phyloP scores from a whole-genome alignment of 1,284 basidiomycete species.

The Gymnopus androsaceus region DNA sequence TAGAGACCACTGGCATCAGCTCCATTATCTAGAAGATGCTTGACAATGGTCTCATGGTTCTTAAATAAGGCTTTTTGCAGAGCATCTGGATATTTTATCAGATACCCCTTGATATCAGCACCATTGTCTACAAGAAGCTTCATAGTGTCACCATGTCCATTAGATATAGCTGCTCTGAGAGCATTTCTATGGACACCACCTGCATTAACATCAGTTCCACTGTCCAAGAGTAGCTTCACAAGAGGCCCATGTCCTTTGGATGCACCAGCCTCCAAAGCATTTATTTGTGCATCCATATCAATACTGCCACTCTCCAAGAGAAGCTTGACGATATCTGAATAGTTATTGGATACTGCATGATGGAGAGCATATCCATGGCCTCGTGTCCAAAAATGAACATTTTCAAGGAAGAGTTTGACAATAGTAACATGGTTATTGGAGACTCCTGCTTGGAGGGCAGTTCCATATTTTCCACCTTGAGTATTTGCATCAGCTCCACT shows the following conservation, averaged over 20 bases:
- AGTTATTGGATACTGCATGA: background rate
- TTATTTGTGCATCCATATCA: too few relatives aligned
- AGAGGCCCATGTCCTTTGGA: background rate
- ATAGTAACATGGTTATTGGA: background rate
- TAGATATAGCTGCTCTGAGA: too few relatives aligned
- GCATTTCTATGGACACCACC: background rate
- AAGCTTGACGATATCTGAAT: background rate
- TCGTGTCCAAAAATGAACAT: background rate
- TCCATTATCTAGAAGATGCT: too few relatives aligned
- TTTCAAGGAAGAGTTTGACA: background rate
- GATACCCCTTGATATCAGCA: background rate
- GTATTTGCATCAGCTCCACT: background rate
- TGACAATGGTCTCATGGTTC: background rate
- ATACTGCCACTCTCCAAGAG: background rate
- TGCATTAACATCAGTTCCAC: background rate
- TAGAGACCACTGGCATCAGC: too few relatives aligned
- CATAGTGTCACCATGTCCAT: background rate
- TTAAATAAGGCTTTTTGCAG: background rate
- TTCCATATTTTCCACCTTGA: background rate
- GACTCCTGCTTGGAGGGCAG: background rate
- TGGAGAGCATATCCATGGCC: too few relatives aligned
- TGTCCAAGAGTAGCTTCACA: background rate
- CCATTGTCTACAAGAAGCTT: background rate
- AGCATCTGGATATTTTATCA: background rate
- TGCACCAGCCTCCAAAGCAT: background rate